A percentile compares a stretch with the other conserved stretches of the same genome.
Evolutionary conservation across 228 moss, liverwort and hornwort genomes (phyloP).

Genomic region (Sphagnum magellanicum): DNA sequence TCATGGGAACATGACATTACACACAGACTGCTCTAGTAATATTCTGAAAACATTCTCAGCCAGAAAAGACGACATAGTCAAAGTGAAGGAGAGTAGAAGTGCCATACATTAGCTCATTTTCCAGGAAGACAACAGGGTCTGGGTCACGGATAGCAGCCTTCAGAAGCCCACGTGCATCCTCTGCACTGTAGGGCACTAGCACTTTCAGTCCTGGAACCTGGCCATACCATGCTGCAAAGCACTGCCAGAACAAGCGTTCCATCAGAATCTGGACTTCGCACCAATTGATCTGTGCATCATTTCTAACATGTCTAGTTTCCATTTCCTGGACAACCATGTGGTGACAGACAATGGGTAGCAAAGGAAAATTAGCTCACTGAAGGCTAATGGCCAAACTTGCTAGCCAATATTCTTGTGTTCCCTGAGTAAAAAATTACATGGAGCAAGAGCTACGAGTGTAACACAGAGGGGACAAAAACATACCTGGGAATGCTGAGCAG

Average conservation of each 20-base stretch:
- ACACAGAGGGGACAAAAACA: not conserved
- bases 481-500: slow-evolving; percentile 97
- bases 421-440: not conserved
- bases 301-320: too few relatives aligned
- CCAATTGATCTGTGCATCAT: not conserved
- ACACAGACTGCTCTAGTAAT: too few relatives aligned
- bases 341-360: too few relatives aligned
- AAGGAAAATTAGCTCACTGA: too few relatives aligned
- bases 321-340: too few relatives aligned
- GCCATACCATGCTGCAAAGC: slow-evolving; percentile 95
- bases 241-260: slow-evolving; percentile 19
- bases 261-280: not conserved
- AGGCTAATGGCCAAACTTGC: too few relatives aligned
- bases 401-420: too few relatives aligned
- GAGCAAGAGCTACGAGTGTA: not conserved
- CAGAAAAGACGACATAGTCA: too few relatives aligned
- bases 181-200: slow-evolving; percentile 69
- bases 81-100: not conserved
- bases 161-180: slow-evolving; percentile 90
- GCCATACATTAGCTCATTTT: slow-evolving; percentile 79
- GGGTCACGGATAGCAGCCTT: slow-evolving; percentile 97
- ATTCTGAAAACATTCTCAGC: too few relatives aligned
- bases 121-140: slow-evolving; percentile 88
- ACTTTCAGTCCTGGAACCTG: slow-evolving; percentile 89
- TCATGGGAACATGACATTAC: too few relatives aligned